phyloP scores from a whole-genome alignment of 208 protist species.

The Wallacemonas sp. region DNA sequence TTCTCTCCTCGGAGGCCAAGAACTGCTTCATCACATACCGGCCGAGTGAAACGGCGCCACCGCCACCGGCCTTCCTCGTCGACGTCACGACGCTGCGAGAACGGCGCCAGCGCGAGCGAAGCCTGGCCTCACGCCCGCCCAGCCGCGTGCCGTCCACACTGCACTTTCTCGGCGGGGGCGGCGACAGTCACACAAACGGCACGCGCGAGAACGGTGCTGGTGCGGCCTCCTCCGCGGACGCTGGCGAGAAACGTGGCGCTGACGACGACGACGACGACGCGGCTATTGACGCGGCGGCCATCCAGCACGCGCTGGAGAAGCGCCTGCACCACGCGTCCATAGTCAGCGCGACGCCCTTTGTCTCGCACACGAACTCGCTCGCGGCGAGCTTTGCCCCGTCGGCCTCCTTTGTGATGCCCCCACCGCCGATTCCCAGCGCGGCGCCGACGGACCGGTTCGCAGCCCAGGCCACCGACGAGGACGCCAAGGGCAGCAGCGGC shows the following conservation, averaged over 20 bases:
- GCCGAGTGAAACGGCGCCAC: conserved; percentile 51
- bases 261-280: conserved; percentile 26
- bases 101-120: conserved; percentile 12
- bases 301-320: conserved; percentile 70
- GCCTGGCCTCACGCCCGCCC: background rate
- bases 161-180: background rate
- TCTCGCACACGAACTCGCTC: conserved; percentile 9
- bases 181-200: too few relatives aligned
- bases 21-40: conserved; percentile 87
- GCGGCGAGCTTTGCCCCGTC: background rate
- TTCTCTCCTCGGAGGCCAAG: conserved; percentile 75
- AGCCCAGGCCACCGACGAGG: background rate
- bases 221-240: too few relatives aligned
- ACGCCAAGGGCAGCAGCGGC: background rate
- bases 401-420: background rate
- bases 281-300: conserved; percentile 49
- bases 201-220: too few relatives aligned
- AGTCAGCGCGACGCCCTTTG: conserved; percentile 13
- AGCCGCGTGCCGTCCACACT: conserved; percentile 1
- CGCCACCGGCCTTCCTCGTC: conserved; percentile 73
- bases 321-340: conserved; percentile 35
- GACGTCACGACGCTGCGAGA: conserved; percentile 43
- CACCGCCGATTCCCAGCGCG: conserved; percentile 2
- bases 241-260: background rate
- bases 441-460: conserved; percentile 1